Evolutionary conservation across 306 rosid genomes (phyloP), one percentile per base, ranked within the genome.

Genomic region (Luffa aegyptiaca): DNA sequence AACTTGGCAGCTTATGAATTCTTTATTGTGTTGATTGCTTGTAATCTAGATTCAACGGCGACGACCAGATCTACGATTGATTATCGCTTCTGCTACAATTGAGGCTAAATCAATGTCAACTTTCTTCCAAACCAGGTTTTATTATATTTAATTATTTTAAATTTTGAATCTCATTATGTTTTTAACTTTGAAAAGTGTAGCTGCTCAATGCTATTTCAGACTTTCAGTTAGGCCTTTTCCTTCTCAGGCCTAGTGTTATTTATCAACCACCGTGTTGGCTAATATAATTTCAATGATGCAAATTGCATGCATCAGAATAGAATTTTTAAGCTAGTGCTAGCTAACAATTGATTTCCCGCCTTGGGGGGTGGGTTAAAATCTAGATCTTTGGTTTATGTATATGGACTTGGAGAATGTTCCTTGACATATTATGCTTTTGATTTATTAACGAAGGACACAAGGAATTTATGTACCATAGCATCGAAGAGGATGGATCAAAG

Each of bases 61-160:
- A 46, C 91, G 98, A 49, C 91, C 96, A 48, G 97, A 92, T 80
- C 77, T 94, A 82, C 93, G 98, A 21, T 85, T 94, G 83, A 83
- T 94, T 82, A 94, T 94, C 58, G 86, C 98, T 56, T 94, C 97
- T 75, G 97, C 98, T 76, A 94, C 98, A 73, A 92, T 94, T 85
- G 97, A 94, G 87, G 98, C 98, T 75, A 92, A 91, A 82, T 86
- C 90, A 1, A 92, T 94, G 96, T 82, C 97, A 73, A 86, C 83
- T 68, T 94, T 92, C 89, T 94, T 92, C 80, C 84, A 63, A 59
- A 66, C 81, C 61, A 94, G 97, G 98, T 94, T 82, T 78, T 84
- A 59, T 70, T 87, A 78, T 37, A 26, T 46, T 55, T 12, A 18
- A 41, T 68, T 77, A 5, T 63, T 57, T 26, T 13, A 9, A 59